Conservation (phyloP, 202 grass and related monocot genomes). For the Cymbopogon flexuosus region DNA sequence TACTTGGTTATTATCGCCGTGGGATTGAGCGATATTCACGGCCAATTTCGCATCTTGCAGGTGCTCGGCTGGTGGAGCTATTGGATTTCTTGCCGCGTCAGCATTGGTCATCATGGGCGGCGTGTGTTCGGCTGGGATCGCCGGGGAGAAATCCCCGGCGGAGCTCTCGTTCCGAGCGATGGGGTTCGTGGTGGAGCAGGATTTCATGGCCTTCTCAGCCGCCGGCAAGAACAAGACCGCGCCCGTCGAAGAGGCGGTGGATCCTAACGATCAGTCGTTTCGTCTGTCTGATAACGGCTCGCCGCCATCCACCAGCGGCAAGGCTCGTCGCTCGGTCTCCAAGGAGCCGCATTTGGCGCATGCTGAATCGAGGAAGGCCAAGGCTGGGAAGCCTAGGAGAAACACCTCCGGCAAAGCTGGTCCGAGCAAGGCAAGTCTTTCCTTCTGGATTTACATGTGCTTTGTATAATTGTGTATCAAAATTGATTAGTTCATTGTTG, state of each 20-base stretch:
- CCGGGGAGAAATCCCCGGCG: slow-evolving; percentile 40
- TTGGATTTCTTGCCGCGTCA: slow-evolving; percentile 7
- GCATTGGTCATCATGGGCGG: slow-evolving; percentile 45
- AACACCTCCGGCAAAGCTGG: slow-evolving; percentile 32
- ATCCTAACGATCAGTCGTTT: slow-evolving; percentile 10
- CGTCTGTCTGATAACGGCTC: neutral
- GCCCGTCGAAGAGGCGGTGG: slow-evolving; percentile 33
- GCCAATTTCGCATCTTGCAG: slow-evolving; percentile 25
- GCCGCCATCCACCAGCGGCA: slow-evolving; percentile 3
- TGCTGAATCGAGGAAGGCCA: no score
- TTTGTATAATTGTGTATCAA: neutral
- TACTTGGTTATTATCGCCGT: no score
- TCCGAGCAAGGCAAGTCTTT: slow-evolving; percentile 48
- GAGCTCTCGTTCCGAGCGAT: slow-evolving; percentile 55
- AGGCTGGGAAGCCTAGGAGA: slow-evolving; percentile 28
- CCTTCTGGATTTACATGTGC: neutral
- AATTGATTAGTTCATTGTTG: neutral
- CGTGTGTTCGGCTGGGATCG: slow-evolving; percentile 50
- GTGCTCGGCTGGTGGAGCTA: neutral
- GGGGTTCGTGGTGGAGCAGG: slow-evolving; percentile 46
- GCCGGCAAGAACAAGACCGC: slow-evolving; percentile 40
- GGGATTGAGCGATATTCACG: neutral
- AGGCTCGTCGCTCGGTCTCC: slow-evolving; percentile 23
- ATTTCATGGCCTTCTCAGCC: slow-evolving; percentile 33
- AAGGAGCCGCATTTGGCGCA: no score